Evolutionary conservation across 345 rosid species (phyloP).

Genomic region (Gossypium arboreum): DNA sequence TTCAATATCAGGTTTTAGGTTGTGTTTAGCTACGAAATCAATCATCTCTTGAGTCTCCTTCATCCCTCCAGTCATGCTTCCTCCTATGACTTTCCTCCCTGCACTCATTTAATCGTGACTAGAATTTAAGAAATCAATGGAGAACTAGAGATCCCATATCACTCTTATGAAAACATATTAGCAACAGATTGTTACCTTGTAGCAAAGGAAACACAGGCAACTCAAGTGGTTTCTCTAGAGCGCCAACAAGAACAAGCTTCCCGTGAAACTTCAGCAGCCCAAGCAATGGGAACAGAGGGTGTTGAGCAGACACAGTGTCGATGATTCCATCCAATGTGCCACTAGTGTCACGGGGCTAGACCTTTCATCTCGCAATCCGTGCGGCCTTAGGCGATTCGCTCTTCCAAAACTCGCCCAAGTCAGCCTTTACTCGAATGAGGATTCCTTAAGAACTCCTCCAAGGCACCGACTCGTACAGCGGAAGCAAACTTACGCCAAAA

Average conservation of each 20-base stretch:
- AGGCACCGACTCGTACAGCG: too few relatives aligned
- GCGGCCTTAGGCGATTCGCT: too few relatives aligned
- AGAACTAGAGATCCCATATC: too few relatives aligned
- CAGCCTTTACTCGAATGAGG: too few relatives aligned
- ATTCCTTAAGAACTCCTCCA: too few relatives aligned
- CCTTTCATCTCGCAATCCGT: too few relatives aligned
- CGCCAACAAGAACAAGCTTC: slow-evolving; percentile 33
- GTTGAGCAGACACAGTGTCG: slow-evolving; percentile 50
- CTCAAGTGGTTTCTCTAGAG: slow-evolving; percentile 44
- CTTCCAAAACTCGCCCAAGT: too few relatives aligned
- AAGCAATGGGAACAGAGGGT: slow-evolving; percentile 40
- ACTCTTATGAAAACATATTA: too few relatives aligned
- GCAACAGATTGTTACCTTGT: slow-evolving; percentile 23
- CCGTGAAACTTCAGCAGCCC: slow-evolving; percentile 39
- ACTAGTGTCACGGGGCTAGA: too few relatives aligned
- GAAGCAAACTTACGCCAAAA: too few relatives aligned
- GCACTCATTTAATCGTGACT: not conserved
- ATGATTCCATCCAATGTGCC: slow-evolving; percentile 53
- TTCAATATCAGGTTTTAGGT: slow-evolving; percentile 47
- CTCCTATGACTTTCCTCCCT: slow-evolving; percentile 45
- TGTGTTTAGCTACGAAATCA: slow-evolving; percentile 45
- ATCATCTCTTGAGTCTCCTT: slow-evolving; percentile 23
- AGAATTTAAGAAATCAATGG: not conserved
- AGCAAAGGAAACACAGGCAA: slow-evolving; percentile 34
- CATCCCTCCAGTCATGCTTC: slow-evolving; percentile 47